A percentile compares a stretch with the other conserved stretches of the same genome.
phyloP scores from a whole-genome alignment of 1,139 yeast species.

The Geotrichum citri-aurantii region DNA sequence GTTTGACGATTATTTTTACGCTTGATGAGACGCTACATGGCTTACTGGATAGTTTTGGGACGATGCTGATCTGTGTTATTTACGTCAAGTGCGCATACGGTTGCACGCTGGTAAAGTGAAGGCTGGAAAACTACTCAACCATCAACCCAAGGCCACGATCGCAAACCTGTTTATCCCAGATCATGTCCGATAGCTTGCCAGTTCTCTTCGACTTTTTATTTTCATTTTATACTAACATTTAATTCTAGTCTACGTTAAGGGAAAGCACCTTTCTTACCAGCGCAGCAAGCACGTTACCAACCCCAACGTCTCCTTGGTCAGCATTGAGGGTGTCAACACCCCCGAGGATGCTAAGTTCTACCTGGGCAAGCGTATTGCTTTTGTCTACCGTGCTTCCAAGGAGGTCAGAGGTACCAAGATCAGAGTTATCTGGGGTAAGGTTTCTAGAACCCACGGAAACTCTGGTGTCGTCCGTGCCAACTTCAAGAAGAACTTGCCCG shows the following conservation, averaged over 20 bases:
- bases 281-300: slow-evolving; percentile 97
- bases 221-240: not conserved
- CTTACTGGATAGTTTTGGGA: not conserved
- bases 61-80: not conserved
- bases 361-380: slow-evolving; percentile 99
- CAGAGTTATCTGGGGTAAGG: slow-evolving; percentile 96
- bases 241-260: slow-evolving; percentile 91
- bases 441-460: slow-evolving; percentile 98
- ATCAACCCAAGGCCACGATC: not conserved
- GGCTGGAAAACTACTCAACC: not conserved
- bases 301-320: slow-evolving; percentile 96
- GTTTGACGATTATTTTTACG: slow-evolving; percentile 6
- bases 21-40: not conserved
- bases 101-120: not conserved
- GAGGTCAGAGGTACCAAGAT: slow-evolving; percentile 98
- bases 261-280: slow-evolving; percentile 99
- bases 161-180: not conserved
- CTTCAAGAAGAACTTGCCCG: slow-evolving; percentile 98
- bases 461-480: slow-evolving; percentile 97
- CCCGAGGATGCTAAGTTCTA: slow-evolving; percentile 96
- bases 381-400: slow-evolving; percentile 98
- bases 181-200: not conserved
- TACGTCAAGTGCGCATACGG: not conserved
- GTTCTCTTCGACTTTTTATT: not conserved
- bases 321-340: slow-evolving; percentile 90